Evolutionary conservation across 805 yeast species (phyloP), one percentile per base, ranked within the genome.

Genomic region (Blastobotrys muscicola): DNA sequence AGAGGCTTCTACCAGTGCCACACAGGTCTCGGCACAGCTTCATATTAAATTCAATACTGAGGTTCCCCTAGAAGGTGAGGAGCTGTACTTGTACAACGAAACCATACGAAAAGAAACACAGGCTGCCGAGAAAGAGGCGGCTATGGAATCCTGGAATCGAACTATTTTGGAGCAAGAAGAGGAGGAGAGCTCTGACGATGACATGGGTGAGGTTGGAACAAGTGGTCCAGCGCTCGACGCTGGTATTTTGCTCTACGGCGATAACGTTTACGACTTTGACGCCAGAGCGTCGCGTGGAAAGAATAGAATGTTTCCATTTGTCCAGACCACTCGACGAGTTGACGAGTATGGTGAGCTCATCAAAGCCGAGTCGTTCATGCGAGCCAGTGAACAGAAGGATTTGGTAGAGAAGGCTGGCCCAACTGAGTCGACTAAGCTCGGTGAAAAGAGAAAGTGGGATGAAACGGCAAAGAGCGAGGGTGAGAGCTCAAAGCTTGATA

Each of bases 311-410:
- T 92, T 90, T 56, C 97, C 95, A 9, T 82, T 68, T 52, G 65
- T 75, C 33, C 72, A 74, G 1, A 72, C 69, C 39, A 75, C 76
- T 52, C 66, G 73, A 16, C 76, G 82, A 50, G 66, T 71, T 38
- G 97, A 92, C 57, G 97, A 90, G 51, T 92, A 90, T 60, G 99
- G 99, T 29, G 80, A 77, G 44, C 64, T 80, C 1, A 78, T 89
- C 14, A 79, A 81, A 48, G 72, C 72, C 36, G 74, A 76, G 33
- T 82, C 80, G 52, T 82, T 80, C 54, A 72, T 69, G 29, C 65
- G 72, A 11, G 26, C 41, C 7, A 45, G 46, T 20, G 58, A 49
- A 16, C 39, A 45, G 40, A 35, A 30, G n/a, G 38, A 34, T 11
- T 32, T 30, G 5, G 45, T 36, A n/a, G 43, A 41, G 15, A 14